Base-by-base conservation (phyloP, 2,329 filamentous ascomycete genomes). In the Fonsecaea monophora region DNA sequence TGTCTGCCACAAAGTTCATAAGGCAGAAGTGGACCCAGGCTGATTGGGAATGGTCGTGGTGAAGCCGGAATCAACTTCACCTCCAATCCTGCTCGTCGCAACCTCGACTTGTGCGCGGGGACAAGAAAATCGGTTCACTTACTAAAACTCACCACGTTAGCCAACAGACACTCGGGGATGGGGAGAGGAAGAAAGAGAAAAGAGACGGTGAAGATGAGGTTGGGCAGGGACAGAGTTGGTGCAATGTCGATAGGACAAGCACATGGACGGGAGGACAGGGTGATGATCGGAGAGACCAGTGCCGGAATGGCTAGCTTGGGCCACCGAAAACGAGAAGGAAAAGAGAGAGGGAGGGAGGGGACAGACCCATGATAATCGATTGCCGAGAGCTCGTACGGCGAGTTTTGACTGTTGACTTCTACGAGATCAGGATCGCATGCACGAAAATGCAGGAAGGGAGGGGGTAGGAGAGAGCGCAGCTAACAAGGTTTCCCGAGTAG, bases 311-410 rank as follows among this genome's bases (percentile, higher is more conserved):
- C 69, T 71, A 73, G 70, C 71, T 70, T 70, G 70, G 72, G 68
- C 57, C 55, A 65, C 63, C 60, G 60, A 65, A 65, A 25, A 50
- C 21, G 45, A 50, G 45, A 18, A 25, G 12, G 21, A 50, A 50
- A 50, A 50, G 25, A 21, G 48, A 64, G 68, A 67, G 61, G 70
- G 68, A 53, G 53, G 25, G 66, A 61, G 67, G 66, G 67, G 45
- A 71, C 75, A 68, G 68, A 76, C 75, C 75, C 75, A 76, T 76
- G 71, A 70, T 74, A 69, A 69, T 72, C 69, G 72, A 73, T 71
- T 74, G 68, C 73, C 74, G 74, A 75, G 73, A 66, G 60, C 50
- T 68, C 57, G 64, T 72, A 65, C 68, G 62, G 66, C 58, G 59
- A 67, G 65, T 64, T 70, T 69, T 63, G 70, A 68, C 65, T 71